phyloP scores from a whole-genome alignment of 768 basidiomycete species.

The Lactarius psammicola region DNA sequence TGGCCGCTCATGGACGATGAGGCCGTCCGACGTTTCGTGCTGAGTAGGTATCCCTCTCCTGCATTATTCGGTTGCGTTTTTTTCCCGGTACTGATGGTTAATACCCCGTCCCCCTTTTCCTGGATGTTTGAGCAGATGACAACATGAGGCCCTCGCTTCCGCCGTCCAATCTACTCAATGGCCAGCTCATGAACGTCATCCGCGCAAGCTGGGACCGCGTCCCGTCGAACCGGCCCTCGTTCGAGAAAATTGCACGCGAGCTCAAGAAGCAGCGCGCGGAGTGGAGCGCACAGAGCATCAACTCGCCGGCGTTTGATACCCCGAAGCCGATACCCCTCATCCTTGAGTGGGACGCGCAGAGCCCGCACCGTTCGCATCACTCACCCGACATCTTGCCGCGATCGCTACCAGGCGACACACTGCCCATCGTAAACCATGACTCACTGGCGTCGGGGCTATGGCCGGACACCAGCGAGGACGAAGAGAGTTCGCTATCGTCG shows the following conservation, averaged over 20 bases:
- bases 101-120: background rate
- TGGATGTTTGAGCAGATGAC: constrained; percentile 31
- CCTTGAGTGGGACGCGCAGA: constrained; percentile 25
- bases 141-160: constrained; percentile 40
- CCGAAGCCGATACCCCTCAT: constrained; percentile 32
- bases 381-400: constrained; percentile 34
- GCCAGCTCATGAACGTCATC: constrained; percentile 46
- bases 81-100: too few species aligned
- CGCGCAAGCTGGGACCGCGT: constrained; percentile 55
- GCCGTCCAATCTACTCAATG: constrained; percentile 35
- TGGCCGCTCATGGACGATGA: constrained; percentile 54
- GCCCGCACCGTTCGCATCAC: constrained; percentile 25
- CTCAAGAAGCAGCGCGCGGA: constrained; percentile 47
- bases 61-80: background rate
- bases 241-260: constrained; percentile 47
- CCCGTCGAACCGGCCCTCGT: constrained; percentile 52
- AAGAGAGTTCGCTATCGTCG: background rate
- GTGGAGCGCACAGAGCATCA: constrained; percentile 32
- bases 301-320: constrained; percentile 36
- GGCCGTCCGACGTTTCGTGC: constrained; percentile 49
- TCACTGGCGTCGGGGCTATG: constrained; percentile 4
- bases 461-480: background rate
- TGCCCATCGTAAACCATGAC: background rate
- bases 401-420: constrained; percentile 21
- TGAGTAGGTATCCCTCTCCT: constrained; percentile 38